Evolutionary conservation across 495 filamentous ascomycete genomes (phyloP), one percentile per base, ranked within the genome.

Genomic region (Cercophora sp.): DNA sequence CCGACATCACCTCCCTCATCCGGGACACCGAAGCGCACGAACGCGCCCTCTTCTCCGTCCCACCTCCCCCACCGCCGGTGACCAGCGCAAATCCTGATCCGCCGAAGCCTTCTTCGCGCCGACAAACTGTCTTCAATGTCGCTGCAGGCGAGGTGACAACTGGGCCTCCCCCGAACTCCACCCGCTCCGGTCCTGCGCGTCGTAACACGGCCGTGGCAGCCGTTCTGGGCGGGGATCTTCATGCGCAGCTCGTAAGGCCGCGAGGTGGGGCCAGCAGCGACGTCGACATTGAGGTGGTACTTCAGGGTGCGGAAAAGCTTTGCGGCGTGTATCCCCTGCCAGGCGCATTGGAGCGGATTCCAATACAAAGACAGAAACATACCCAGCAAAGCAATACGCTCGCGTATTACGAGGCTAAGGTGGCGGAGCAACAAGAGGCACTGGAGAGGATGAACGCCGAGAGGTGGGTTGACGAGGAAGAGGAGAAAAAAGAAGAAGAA

Each of bases 21-120:
- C 87, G 93, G 50, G 93, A 98, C 68, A 96, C 92, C 25, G 93
- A 98, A 70, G 73, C 84, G 15, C 93, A 98, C 72, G 93, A 98
- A 70, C 86, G 92, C 58, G 94, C 91, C 11, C 80, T 98, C 3
- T 98, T 98, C 73, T 91, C 91, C 29, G 83, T 94, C 8, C 88
- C 91, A 5, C 82, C 88, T 0, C 76, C 88, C 0, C 76, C 78
- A 1, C 74, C 80, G 0, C 59, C 67, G 6, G 53, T 70, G 1
- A 59, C 71, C 4, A 54, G 60, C 22, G 50, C 63, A 36, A 57
- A 66, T 37, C 47, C 54, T 11, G 64, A 70, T 15, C 61, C 69
- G 0, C 63, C 69, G 1, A 70, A 65, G 20, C 56, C 65, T 18
- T 63, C 63, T 5, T 58, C 62, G 29, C 70, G 79, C 10, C 64